phyloP scores from a whole-genome alignment of 805 yeast genomes.

The Sugiyamaella marilandica region DNA sequence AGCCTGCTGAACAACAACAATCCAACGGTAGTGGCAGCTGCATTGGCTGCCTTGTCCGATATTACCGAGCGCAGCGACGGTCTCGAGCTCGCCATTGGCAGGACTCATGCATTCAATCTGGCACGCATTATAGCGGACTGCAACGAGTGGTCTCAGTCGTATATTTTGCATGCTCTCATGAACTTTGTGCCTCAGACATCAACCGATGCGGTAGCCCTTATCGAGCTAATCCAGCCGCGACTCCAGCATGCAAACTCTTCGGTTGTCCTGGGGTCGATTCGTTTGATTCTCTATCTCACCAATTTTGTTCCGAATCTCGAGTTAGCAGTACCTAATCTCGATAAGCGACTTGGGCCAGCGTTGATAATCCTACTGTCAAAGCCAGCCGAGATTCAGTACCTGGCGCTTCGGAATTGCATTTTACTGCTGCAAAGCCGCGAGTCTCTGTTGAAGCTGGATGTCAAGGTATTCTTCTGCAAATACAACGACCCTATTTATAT shows the following conservation, averaged over 20 bases:
- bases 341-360: slow-evolving; percentile 61
- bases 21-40: slow-evolving; percentile 62
- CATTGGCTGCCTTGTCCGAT: slow-evolving; percentile 61
- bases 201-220: slow-evolving; percentile 60
- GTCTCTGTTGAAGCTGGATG: slow-evolving; percentile 56
- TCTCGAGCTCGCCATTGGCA: slow-evolving; percentile 51
- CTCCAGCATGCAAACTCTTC: slow-evolving; percentile 77
- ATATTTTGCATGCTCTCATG: slow-evolving; percentile 60
- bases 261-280: slow-evolving; percentile 71
- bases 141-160: slow-evolving; percentile 66
- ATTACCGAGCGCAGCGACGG: slow-evolving; percentile 54
- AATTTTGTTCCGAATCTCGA: slow-evolving; percentile 63
- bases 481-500: slow-evolving; percentile 83
- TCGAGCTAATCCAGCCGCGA: slow-evolving; percentile 62
- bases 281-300: slow-evolving; percentile 63
- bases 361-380: slow-evolving; percentile 64
- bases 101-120: slow-evolving; percentile 41
- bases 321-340: slow-evolving; percentile 49
- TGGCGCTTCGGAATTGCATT: slow-evolving; percentile 75
- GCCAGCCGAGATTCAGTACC: slow-evolving; percentile 78
- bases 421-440: slow-evolving; percentile 64
- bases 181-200: slow-evolving; percentile 64
- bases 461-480: slow-evolving; percentile 75
- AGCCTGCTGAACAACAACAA: slow-evolving; percentile 51
- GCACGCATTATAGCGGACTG: slow-evolving; percentile 39